Conservation (phyloP, 1,284 basidiomycete genomes). For the Ustilago crameri region DNA sequence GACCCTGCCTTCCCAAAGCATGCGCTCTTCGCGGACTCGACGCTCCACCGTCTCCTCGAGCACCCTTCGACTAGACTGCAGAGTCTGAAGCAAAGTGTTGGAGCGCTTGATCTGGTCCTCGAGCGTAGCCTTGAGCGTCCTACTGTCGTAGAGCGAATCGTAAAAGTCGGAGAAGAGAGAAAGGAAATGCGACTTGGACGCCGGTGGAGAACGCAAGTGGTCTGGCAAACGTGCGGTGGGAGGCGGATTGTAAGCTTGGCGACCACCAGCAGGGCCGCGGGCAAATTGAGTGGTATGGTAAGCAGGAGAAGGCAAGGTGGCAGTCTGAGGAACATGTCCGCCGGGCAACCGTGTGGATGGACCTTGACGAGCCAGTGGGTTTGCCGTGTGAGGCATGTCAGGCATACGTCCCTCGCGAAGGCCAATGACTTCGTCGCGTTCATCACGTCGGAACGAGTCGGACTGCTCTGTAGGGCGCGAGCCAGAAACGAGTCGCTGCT, state of each 20-base stretch:
- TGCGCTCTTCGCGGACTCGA: slow-evolving; percentile 55
- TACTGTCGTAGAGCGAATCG: slow-evolving; percentile 63
- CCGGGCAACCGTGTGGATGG: slow-evolving; percentile 29
- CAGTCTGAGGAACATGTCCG: slow-evolving; percentile 57
- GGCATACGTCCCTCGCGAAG: slow-evolving; percentile 41
- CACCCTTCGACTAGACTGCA: slow-evolving; percentile 60
- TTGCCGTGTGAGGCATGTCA: slow-evolving; percentile 44
- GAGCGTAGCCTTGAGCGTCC: slow-evolving; percentile 64
- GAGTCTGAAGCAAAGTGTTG: slow-evolving; percentile 64
- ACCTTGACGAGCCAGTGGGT: slow-evolving; percentile 32
- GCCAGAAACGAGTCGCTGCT: slow-evolving; percentile 36
- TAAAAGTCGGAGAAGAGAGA: slow-evolving; percentile 66
- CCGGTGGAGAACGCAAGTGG: slow-evolving; percentile 56
- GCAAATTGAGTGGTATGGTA: slow-evolving; percentile 61
- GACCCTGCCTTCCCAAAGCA: slow-evolving; percentile 56
- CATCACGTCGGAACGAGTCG: slow-evolving; percentile 26
- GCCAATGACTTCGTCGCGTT: slow-evolving; percentile 32
- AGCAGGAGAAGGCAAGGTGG: slow-evolving; percentile 63
- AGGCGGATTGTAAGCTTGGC: slow-evolving; percentile 26
- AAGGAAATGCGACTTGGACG: slow-evolving; percentile 61
- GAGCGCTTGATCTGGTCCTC: slow-evolving; percentile 66
- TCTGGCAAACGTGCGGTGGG: slow-evolving; percentile 47
- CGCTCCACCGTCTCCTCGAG: slow-evolving; percentile 64
- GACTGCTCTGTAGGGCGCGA: slow-evolving; percentile 14
- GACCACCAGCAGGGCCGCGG: slow-evolving; percentile 25